Base-by-base conservation (phyloP, 305 asterid species). In the Fraxinus latifolia region DNA sequence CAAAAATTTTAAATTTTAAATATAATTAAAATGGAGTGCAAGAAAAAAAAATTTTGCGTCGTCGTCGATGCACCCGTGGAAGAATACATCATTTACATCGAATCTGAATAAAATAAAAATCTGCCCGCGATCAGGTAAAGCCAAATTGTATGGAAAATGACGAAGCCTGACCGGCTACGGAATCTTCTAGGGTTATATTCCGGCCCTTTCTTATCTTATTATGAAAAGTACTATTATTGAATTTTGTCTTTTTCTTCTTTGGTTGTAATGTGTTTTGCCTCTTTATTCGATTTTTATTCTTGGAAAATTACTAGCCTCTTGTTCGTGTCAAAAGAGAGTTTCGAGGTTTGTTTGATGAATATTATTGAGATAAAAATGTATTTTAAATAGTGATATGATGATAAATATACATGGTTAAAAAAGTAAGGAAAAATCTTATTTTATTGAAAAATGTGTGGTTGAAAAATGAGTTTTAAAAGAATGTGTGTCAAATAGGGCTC, bases 91-190 rank as follows among this genome's bases (percentile, higher is more conserved):
- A 42, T 11, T 42, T 11, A 12, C 15, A 0, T n/a, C 55, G 55
- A 12, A 44, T 12, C 5, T 12, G 25, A 7, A 19, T 19, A 17
- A 55, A 55, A 3, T n/a, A 19, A 58, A 58, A 58, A 58, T 55
- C 25, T 62, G 32, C 32, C 71, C 31, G 71, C 70, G 33, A 29
- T 65, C 34, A 23, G 72, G 33, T 23, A 21, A 65, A 27, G 36
- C 74, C 74, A 67, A 67, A 67, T 0, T 14, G 36, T 27, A 25
- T 27, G 19, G 74, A 11, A 67, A 27, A 27, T 67, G 74, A 67
- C 74, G 74, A 67, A 67, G 74, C 34, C 17, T 67, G 19, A 67
- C 74, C 74, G 74, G 74, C 74, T 12, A 67, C 36, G 74, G 74
- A 67, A 25, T 67, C 74, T 27, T 27, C 74, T 0, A 11, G 34